Evolutionary conservation across 768 basidiomycete species (phyloP).

Genomic region (Clitopilus passeckerianus): DNA sequence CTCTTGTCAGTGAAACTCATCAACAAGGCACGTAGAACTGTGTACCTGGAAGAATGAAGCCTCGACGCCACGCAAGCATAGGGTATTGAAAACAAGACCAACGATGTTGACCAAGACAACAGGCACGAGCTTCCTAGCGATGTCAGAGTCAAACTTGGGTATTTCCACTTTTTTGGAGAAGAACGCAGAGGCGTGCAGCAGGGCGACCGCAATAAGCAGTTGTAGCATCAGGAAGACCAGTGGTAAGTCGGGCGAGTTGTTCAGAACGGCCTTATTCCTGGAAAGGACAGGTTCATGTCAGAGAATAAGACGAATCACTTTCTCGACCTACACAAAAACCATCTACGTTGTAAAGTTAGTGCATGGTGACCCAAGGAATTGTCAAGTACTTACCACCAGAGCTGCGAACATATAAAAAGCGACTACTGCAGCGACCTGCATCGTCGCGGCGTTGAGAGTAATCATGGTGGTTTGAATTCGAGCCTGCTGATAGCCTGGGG

Average conservation of each 20-base stretch:
- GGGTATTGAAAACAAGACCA: slow-evolving; percentile 74
- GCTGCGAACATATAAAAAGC: slow-evolving; percentile 33
- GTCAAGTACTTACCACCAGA: slow-evolving; percentile 50
- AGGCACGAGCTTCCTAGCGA: slow-evolving; percentile 54
- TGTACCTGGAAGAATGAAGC: slow-evolving; percentile 76
- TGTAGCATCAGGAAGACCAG: slow-evolving; percentile 65
- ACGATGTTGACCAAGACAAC: slow-evolving; percentile 67
- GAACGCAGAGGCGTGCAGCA: slow-evolving; percentile 52
- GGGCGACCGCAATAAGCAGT: slow-evolving; percentile 61
- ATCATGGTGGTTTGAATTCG: background rate
- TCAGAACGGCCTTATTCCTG: slow-evolving; percentile 77
- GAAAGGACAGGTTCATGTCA: slow-evolving; percentile 1
- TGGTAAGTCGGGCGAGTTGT: slow-evolving; percentile 59
- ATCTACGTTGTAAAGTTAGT: slow-evolving; percentile 27
- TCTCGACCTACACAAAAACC: slow-evolving; percentile 43
- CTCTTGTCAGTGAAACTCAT: background rate
- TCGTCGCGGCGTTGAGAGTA: background rate
- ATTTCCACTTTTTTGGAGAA: slow-evolving; percentile 49
- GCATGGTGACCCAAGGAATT: background rate
- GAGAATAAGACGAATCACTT: background rate
- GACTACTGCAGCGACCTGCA: background rate
- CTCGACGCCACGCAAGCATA: slow-evolving; percentile 74
- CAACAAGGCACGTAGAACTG: background rate
- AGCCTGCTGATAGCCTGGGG: background rate
- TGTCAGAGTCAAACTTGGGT: slow-evolving; percentile 45